These are phyloP conservation scores for Russula ochroleuca DNA, from an alignment of 768 basidiomycete species.

Conservation along the genomic window DNA sequence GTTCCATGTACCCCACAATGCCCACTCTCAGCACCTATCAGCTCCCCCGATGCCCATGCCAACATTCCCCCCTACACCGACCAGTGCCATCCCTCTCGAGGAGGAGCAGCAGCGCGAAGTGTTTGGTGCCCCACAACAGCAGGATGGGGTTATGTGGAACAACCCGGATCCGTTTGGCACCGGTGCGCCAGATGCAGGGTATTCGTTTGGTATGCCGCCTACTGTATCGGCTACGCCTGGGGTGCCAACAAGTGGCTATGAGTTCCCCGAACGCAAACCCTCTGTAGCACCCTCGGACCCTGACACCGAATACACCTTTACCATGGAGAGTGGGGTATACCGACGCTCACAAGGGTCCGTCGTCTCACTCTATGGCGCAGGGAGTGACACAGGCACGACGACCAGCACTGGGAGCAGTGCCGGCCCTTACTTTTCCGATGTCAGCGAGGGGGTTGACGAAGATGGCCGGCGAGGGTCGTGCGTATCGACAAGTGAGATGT, in stretches of 20 bases:
- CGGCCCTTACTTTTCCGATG: slow-evolving; percentile 26
- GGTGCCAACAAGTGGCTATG: slow-evolving; percentile 14
- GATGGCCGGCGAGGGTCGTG: slow-evolving; percentile 27
- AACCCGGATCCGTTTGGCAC: slow-evolving; percentile 25
- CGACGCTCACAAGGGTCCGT: slow-evolving; percentile 25
- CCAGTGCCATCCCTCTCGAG: slow-evolving; percentile 10
- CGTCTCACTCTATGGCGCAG: slow-evolving; percentile 19
- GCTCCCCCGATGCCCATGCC: slow-evolving; percentile 10
- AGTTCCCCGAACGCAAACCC: slow-evolving; percentile 26
- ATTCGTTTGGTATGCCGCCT: slow-evolving; percentile 24
- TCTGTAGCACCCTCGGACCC: slow-evolving; percentile 13
- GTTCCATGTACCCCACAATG: slow-evolving; percentile 8
- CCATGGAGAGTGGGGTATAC: slow-evolving; percentile 10
- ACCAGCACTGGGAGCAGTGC: slow-evolving; percentile 23
- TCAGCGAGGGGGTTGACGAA: slow-evolving; percentile 23
- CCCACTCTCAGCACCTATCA: slow-evolving; percentile 4
- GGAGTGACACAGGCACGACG: slow-evolving; percentile 19
- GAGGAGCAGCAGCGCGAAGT: slow-evolving; percentile 15
- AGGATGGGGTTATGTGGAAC: slow-evolving; percentile 20
- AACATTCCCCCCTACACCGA: slow-evolving; percentile 9
- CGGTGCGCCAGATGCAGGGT: slow-evolving; percentile 24
- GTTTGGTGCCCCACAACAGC: slow-evolving; percentile 3
- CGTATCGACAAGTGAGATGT: slow-evolving; percentile 24
- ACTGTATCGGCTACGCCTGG: neutral
- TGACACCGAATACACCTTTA: slow-evolving; percentile 13